phyloP scores from a whole-genome alignment of 176 grass and related monocot species.

The Luzula sylvatica region DNA sequence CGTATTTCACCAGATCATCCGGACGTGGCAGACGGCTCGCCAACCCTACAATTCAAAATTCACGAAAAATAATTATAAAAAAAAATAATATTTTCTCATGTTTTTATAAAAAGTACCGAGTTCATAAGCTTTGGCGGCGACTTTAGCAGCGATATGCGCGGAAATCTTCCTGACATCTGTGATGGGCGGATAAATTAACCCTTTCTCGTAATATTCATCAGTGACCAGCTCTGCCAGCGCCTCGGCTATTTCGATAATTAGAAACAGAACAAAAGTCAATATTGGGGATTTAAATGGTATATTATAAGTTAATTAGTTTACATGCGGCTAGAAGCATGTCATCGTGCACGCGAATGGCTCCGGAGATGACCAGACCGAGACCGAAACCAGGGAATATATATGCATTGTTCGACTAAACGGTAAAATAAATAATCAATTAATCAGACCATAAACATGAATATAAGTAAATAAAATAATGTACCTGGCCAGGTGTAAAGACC shows the following conservation, averaged over 20 bases:
- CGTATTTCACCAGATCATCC: constrained; percentile 55
- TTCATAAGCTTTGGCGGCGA: constrained; percentile 89
- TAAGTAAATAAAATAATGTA: constrained; percentile 17
- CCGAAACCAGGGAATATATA: constrained; percentile 98
- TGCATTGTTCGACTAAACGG: constrained; percentile 81
- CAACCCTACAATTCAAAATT: constrained; percentile 42
- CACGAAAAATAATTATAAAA: constrained; percentile 4
- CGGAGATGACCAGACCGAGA: constrained; percentile 77
- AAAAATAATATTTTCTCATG: neutral
- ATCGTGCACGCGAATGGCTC: constrained; percentile 78
- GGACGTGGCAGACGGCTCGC: constrained; percentile 70
- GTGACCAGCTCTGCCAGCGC: constrained; percentile 68
- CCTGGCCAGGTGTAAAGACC: constrained; percentile 74
- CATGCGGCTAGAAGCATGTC: constrained; percentile 98
- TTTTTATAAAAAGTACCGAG: constrained; percentile 45
- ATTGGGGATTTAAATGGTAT: neutral
- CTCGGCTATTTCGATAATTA: constrained; percentile 48
- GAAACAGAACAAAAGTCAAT: too few species aligned
- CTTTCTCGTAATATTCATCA: constrained; percentile 55
- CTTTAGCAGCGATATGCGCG: constrained; percentile 65
- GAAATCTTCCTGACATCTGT: constrained; percentile 86
- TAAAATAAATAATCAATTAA: neutral
- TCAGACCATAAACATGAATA: constrained; percentile 14
- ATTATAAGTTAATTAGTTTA: too few species aligned
- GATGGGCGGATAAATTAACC: constrained; percentile 85